Base-by-base conservation (phyloP, 345 rosid species). In the Sisymbrium altissimum region DNA sequence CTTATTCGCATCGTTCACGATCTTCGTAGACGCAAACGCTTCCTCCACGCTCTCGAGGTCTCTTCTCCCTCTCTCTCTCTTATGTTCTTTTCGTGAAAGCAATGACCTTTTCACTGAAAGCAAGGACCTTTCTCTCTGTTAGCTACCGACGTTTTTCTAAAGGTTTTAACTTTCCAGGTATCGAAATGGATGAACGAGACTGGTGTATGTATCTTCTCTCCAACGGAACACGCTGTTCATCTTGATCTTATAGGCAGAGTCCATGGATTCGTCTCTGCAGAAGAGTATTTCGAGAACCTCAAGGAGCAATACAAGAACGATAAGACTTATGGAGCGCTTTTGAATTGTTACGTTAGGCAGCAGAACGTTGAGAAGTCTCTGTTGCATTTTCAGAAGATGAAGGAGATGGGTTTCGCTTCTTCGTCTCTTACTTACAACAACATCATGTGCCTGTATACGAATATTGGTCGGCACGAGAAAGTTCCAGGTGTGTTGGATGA, bases 321-420 rank as follows among this genome's bases (percentile, higher is more conserved):
- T 0, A 88, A 89, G 83, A 91, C 96, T 3, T 85, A 89, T 38
- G 97, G 97, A 14, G 97, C 98, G 32, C 93, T 94, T 59, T 84
- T 94, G 44, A 84, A 86, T 68, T 94, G 97, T 70, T 94, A 87
- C 68, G 91, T 84, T 14, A 79, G 92, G 66, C 91, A 85, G 68
- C 84, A 66, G 4, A 82, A 88, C 64, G 79, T 78, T 12, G 93
- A 85, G 4, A 91, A 87, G 59, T 75, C 96, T 59, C 82, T 89
- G 4, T 68, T 76, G 4, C 96, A 83, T 78, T 78, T 88, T 66
- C 74, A 60, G 81, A 91, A 85, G 75, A 91, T 89, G 95, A 85
- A 88, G 80, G 87, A 88, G 73, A 62, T 88, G 82, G 95, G 93
- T 36, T 80, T 84, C 6, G 85, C 72, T 17, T 81, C 86, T 13